phyloP scores from a whole-genome alignment of 768 basidiomycete genomes.

The Wakefieldia striispora region DNA sequence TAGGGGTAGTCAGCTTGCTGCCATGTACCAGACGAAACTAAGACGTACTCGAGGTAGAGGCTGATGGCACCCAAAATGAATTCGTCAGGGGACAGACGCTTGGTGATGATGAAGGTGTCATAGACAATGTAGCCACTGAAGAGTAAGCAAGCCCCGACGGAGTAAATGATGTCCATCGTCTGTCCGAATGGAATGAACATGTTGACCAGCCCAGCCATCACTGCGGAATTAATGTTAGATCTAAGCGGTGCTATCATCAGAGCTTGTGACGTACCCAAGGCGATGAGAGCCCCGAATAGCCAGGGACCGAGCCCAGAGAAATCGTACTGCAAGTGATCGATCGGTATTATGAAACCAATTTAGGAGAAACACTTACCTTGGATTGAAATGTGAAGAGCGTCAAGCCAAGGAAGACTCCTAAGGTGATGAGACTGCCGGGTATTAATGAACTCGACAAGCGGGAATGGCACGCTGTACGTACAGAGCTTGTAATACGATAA shows the following conservation, averaged over 20 bases:
- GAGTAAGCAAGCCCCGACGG: slow-evolving; percentile 72
- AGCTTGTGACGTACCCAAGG: slow-evolving; percentile 52
- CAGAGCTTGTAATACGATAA: slow-evolving; percentile 84
- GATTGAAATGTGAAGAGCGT: slow-evolving; percentile 95
- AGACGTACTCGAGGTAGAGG: slow-evolving; percentile 88
- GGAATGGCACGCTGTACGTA: slow-evolving; percentile 35
- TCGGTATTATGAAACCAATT: neutral
- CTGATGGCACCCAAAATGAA: slow-evolving; percentile 87
- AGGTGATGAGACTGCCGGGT: slow-evolving; percentile 67
- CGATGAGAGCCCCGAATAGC: slow-evolving; percentile 82
- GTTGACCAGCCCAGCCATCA: slow-evolving; percentile 79
- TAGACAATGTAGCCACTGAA: slow-evolving; percentile 91
- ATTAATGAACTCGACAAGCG: slow-evolving; percentile 7
- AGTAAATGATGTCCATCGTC: slow-evolving; percentile 80
- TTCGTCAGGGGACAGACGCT: slow-evolving; percentile 87
- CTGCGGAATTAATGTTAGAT: slow-evolving; percentile 33
- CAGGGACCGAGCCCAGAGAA: slow-evolving; percentile 91
- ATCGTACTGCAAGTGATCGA: slow-evolving; percentile 62
- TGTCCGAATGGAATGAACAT: slow-evolving; percentile 84
- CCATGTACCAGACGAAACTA: neutral
- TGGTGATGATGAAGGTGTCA: slow-evolving; percentile 90
- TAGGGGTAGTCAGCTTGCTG: slow-evolving; percentile 15
- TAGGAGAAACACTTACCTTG: slow-evolving; percentile 51
- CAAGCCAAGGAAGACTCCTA: slow-evolving; percentile 90
- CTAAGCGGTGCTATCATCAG: neutral